A percentile compares a stretch with the other conserved stretches of the same genome.
Conservation (phyloP, 257 asterid genomes). For the Solanum rostratum region DNA sequence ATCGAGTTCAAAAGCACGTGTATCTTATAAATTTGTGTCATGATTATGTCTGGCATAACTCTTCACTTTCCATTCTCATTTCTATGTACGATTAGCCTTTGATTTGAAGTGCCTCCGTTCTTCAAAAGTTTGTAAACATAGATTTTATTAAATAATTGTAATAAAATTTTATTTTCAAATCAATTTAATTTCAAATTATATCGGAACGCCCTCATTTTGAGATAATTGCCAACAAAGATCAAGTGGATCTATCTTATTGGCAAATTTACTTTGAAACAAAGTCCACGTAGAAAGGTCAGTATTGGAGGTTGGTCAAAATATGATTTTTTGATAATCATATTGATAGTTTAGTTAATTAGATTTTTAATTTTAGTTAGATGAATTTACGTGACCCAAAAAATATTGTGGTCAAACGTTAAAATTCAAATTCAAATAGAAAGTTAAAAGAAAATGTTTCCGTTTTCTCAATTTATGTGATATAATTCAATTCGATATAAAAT, state of each 20-base stretch:
- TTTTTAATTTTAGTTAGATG: no score
- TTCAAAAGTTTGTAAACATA: not conserved
- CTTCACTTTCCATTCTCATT: not conserved
- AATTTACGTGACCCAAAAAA: no score
- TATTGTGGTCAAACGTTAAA: no score
- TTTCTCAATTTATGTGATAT: no score
- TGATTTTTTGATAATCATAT: no score
- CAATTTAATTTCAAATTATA: not conserved
- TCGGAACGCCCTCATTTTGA: not conserved
- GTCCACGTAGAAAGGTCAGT: not conserved
- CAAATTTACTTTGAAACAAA: not conserved
- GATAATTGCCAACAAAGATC: not conserved
- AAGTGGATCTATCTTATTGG: not conserved
- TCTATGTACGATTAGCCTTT: not conserved
- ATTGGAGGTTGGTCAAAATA: not conserved
- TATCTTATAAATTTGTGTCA: not conserved
- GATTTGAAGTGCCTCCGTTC: not conserved
- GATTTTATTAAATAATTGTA: no score
- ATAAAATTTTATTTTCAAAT: not conserved
- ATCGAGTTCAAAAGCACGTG: not conserved
- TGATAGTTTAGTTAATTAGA: no score
- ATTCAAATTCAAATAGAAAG: no score
- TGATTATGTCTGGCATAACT: not conserved
- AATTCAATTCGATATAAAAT: no score
- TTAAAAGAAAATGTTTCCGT: no score